Percentiles rank a stretch among this genome's conserved stretches.
phyloP scores from a whole-genome alignment of 805 yeast species.

The Cyberlindnera subsufficiens region DNA sequence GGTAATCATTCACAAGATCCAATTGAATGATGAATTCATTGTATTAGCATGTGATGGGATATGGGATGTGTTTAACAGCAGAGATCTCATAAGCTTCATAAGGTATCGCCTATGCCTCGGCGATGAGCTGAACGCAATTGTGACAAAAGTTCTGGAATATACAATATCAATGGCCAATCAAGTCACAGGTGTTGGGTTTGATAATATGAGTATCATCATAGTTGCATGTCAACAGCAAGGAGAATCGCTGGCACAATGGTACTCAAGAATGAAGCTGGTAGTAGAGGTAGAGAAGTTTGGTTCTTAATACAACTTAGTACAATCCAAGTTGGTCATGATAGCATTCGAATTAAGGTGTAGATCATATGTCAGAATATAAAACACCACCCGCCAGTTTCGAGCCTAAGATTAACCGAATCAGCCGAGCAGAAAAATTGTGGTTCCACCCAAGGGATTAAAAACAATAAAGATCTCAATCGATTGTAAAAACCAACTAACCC shows the following conservation, averaged over 20 bases:
- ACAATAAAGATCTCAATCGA: background rate
- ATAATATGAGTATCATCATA: conserved; percentile 73
- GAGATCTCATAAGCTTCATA: conserved; percentile 45
- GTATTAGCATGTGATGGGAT: conserved; percentile 80
- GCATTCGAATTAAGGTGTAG: no score
- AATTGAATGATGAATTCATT: conserved; percentile 54
- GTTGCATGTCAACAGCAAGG: conserved; percentile 50
- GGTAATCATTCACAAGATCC: conserved; percentile 48
- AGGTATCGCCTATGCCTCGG: conserved; percentile 55
- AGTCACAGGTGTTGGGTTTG: conserved; percentile 74
- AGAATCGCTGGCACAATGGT: conserved; percentile 51
- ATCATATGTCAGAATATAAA: no score
- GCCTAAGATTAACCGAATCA: no score
- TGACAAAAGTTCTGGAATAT: conserved; percentile 54
- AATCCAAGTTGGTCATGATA: no score
- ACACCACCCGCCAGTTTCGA: no score
- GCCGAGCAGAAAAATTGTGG: no score
- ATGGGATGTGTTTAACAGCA: conserved; percentile 67
- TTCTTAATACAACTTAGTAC: no score
- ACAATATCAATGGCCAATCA: conserved; percentile 68
- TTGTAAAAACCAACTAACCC: background rate
- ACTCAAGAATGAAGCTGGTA: conserved; percentile 41
- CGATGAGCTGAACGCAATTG: conserved; percentile 50
- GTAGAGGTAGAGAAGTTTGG: conserved; percentile 24
- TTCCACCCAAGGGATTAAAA: background rate